Base-by-base conservation (phyloP, 148 eudicot genomes). In the Mesembryanthemum crystallinum region DNA sequence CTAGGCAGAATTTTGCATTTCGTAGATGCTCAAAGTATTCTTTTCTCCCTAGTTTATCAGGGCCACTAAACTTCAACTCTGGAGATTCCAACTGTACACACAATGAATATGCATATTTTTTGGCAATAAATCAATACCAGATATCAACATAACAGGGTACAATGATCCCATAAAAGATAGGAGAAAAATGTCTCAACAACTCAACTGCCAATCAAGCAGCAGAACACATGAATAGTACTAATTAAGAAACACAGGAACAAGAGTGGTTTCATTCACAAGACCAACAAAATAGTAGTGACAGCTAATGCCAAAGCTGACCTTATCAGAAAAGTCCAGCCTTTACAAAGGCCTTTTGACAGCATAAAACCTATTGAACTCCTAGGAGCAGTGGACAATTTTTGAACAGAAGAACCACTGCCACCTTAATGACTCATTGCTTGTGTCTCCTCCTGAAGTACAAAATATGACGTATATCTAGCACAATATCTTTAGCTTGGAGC, bases 41-140 rank as follows among this genome's bases (percentile, higher is more conserved):
- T 69, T 57, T 87, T 83, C 78, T 94, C 73, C 89, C 96, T 71
- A 94, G 79, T 74, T 94, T 94, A 51, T 90, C 78, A 21, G 98
- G 90, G 39, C 98, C 98, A 65, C 92, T 94, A 83, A 94, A 90
- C 87, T 92, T 92, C 91, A 94, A 83, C 77, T 90, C 97, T 78
- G 98, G 98, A 85, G 87, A 92, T 90, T 94, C 98, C 98, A 94
- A 88, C 98, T 92, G 94, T 82, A 72, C 30, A 86, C 35, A 75
- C 45, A 78, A 87, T 86, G 79, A 93, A 70, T 67, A 80, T 73
- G 74, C 74, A 76, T 74, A 80, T 73, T 71, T 69, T 80, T 60
- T 61, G 30, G n/a, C 45, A 62, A 33, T 28, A 71, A 78, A 63
- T 55, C 14, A 15, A 57, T 51, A 76, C 24, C 43, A 37, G 69